Evolutionary conservation across 2,329 filamentous ascomycete species (phyloP), one percentile per base, ranked within the genome.

Genomic region (Colletotrichum abscissum): DNA sequence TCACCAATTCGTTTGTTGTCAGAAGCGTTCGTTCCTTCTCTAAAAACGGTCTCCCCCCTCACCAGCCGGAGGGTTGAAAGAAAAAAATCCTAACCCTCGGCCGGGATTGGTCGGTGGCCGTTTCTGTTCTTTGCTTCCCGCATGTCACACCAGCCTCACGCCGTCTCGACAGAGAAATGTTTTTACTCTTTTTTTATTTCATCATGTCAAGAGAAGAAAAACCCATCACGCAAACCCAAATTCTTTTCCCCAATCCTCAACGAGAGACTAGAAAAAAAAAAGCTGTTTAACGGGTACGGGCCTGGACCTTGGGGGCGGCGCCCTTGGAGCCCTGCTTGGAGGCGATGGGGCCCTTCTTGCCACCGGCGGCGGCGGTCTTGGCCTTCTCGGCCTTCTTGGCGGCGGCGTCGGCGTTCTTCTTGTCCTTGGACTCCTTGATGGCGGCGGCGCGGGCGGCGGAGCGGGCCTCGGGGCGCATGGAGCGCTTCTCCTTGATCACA

Each of bases 331-430:
- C 95, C 91, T 98, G 95, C 94, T 99, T 99, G 92, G 95, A 95
- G 86, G 93, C 89, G 85, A 97, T 94, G 86, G 94, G 92, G 82
- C 87, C 86, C 79, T 90, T 89, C 89, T 95, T 91, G 83, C 95
- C 95, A 84, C 92, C 88, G 79, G 92, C 90, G 79, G 93, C 91
- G 78, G 95, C 95, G 82, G 81, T 89, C 94, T 98, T 98, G 82
- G 97, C 97, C 95, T 99, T 99, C 89, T 98, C 95, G 74, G 94
- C 94, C 94, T 98, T 99, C 95, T 98, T 99, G 86, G 92, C 92
- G 85, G 92, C 94, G 87, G 94, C 92, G 76, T 92, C 90, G 77
- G 92, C 95, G 78, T 92, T 89, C 91, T 97, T 97, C 95, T 98
- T 98, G 87, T 97, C 95, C 94, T 99, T 99, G 89, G 92, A 94